phyloP scores from a whole-genome alignment of 2,329 filamentous ascomycete genomes.

The Canariomyces notabilis region DNA sequence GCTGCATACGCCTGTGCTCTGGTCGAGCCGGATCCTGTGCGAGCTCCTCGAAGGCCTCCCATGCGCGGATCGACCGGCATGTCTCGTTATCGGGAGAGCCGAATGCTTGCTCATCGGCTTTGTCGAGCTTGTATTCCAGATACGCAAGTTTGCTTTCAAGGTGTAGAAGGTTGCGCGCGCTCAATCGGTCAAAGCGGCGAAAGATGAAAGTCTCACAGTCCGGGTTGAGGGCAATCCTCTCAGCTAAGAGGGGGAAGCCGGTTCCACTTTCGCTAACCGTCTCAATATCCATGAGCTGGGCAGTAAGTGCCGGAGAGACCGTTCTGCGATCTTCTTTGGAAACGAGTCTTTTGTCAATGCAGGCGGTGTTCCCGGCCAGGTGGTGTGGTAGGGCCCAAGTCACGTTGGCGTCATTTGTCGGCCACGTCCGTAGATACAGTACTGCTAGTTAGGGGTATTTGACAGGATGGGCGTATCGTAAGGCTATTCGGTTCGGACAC shows the following conservation, averaged over 20 bases:
- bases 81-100: neutral
- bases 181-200: slow-evolving; percentile 4
- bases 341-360: too few relatives aligned
- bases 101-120: neutral
- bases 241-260: neutral
- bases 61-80: slow-evolving; percentile 1
- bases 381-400: too few relatives aligned
- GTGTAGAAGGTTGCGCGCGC: slow-evolving; percentile 6
- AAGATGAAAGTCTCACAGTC: slow-evolving; percentile 3
- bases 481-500: too few relatives aligned
- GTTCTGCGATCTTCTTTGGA: too few relatives aligned
- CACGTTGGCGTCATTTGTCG: too few relatives aligned
- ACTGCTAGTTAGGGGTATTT: too few relatives aligned
- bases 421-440: too few relatives aligned
- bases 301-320: too few relatives aligned
- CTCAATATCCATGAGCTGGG: too few relatives aligned
- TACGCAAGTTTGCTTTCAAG: neutral
- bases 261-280: too few relatives aligned
- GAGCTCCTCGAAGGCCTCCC: slow-evolving; percentile 5
- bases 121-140: neutral
- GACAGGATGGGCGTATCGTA: too few relatives aligned
- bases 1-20: neutral
- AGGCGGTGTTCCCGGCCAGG: too few relatives aligned
- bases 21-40: neutral
- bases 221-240: neutral